Evolutionary conservation across 225 moss, liverwort and hornwort species (phyloP), one percentile per base, ranked within the genome.

Genomic region (Polytrichum commune): DNA sequence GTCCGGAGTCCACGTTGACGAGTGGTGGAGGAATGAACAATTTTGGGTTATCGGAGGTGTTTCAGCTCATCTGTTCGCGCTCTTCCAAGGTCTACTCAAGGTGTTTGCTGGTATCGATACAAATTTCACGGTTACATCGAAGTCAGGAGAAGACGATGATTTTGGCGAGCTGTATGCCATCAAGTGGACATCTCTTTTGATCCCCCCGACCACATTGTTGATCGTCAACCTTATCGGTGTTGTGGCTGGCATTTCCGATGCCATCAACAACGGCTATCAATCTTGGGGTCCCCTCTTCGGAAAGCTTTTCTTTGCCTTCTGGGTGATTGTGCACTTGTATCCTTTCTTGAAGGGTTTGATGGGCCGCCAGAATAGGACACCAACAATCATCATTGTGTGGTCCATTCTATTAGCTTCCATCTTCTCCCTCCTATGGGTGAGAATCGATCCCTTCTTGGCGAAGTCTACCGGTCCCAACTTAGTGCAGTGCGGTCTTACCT

Each of bases 21-120:
- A 96, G 63, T 96, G 96, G 96, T 96, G 96, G 96, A 89, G 96
- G 0, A 96, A 96, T 35, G 96, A 96, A 75, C 96, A 96, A 84
- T 96, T 96, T 53, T 96, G 96, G 96, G 96, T 96, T 13, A 96
- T 96, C 30, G 96, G 96, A 35, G 96, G 96, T 5, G 92, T 92
- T 3, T 96, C 96, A 0, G 90, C 96, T 19, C 96, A 96, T 74
- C 65, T 96, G 23, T 96, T 96, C 53, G 96, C 96, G 1, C 76
- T 96, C 4, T 92, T 96, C 78, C 96, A 96, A 82, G 96, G 96
- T 68, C 72, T 96, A n/a, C 57, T 96, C 63, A 96, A 96, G 85
- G 96, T 96, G 2, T 80, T 93, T 9, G 96, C 92, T n/a, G 96
- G 96, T 72, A 33, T 96, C 19, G 96, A 96, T 22, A 96, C 96